Evolutionary conservation across 2,329 filamentous ascomycete genomes (phyloP).

Genomic region (Emmonsiellopsis sp.): DNA sequence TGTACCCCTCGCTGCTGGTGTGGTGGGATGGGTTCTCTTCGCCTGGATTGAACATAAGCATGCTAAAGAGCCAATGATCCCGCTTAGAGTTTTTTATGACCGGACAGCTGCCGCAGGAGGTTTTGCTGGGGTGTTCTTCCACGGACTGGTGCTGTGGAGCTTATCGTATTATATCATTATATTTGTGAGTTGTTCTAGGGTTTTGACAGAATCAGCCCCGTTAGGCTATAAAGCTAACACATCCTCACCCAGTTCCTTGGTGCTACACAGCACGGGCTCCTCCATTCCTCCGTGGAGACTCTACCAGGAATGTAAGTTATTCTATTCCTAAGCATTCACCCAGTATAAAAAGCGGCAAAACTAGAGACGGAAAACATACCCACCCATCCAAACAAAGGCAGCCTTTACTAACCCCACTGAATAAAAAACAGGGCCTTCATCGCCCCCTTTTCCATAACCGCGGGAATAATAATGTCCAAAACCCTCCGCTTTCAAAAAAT

Average conservation of each 20-base stretch:
- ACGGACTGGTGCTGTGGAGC: background rate
- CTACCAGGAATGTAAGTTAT: conserved; percentile 1
- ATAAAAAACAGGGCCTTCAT: background rate
- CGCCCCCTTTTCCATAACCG: background rate
- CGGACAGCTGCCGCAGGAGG: background rate
- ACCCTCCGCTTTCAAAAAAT: conserved; percentile 3
- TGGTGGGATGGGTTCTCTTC: conserved; percentile 17
- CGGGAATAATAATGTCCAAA: conserved; percentile 1
- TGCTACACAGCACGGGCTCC: conserved; percentile 1
- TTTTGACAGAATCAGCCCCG: background rate
- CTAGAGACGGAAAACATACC: background rate
- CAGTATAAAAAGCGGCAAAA: background rate
- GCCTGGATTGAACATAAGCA: conserved; percentile 1
- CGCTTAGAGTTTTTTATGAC: background rate
- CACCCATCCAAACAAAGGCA: background rate
- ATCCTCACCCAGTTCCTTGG: background rate
- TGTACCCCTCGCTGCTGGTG: conserved; percentile 21
- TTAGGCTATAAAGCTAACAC: background rate
- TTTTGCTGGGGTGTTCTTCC: background rate
- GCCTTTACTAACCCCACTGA: too few relatives aligned
- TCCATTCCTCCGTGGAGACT: conserved; percentile 1
- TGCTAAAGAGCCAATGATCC: conserved; percentile 1
- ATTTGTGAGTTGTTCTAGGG: background rate
- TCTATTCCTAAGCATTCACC: background rate
- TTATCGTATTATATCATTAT: conserved; percentile 2